A percentile compares a stretch with the other conserved stretches of the same genome.
Conservation (phyloP, 176 grass and related monocot genomes). For the Musa schizocarpa region DNA sequence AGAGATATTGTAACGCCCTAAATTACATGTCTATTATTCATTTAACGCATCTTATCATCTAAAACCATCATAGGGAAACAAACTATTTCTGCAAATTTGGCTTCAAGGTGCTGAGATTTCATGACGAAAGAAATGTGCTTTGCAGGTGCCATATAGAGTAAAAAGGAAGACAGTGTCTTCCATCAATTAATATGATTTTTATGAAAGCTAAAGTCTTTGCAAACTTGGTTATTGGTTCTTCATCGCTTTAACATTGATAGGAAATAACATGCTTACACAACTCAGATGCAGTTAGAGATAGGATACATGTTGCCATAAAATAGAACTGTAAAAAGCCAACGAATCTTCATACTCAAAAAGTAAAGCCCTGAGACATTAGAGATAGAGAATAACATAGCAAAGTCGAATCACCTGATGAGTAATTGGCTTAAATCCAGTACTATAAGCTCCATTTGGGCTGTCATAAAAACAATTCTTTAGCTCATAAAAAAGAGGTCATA, state of each 20-base stretch:
- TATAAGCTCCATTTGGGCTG: constrained; percentile 97
- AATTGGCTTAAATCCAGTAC: constrained; percentile 92
- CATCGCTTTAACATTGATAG: not conserved
- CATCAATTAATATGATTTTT: too few relatives aligned
- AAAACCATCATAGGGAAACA: not conserved
- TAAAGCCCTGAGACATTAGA: not conserved
- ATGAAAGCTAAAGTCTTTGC: too few relatives aligned
- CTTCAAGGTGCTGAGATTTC: not conserved
- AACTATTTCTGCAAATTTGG: not conserved
- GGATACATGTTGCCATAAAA: not conserved
- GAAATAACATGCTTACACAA: not conserved
- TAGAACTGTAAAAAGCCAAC: not conserved
- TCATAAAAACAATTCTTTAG: constrained; percentile 12
- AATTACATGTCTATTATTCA: not conserved
- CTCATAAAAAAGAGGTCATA: constrained; percentile 5
- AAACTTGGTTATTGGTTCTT: not conserved
- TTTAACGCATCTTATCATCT: not conserved
- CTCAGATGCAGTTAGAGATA: not conserved
- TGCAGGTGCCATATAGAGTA: too few relatives aligned
- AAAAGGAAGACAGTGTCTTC: too few relatives aligned
- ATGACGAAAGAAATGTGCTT: too few relatives aligned
- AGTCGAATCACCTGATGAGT: constrained; percentile 67
- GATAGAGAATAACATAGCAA: not conserved
- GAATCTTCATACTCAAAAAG: not conserved
- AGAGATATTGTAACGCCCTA: not conserved